Evolutionary conservation across 441 rosid species (phyloP), one percentile per base, ranked within the genome.

Genomic region (Populus hybrid): DNA sequence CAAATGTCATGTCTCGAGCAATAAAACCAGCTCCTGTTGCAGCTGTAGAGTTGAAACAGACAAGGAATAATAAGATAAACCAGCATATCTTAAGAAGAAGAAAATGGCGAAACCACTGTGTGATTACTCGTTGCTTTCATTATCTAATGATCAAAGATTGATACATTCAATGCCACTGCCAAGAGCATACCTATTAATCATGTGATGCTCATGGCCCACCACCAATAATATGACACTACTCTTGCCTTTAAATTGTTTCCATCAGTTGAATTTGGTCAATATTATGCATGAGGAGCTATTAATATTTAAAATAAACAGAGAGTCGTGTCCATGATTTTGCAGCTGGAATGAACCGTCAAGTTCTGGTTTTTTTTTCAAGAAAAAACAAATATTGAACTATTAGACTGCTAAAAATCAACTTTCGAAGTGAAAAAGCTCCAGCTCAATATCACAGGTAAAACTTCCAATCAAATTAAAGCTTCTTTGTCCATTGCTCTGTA

Each of bases 11-110:
- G 89, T 89, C 98, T 9, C 94, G 87, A 4, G 91, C 97, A 6
- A 96, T 91, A 50, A 94, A 96, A 0, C 98, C 99, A 4, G 92
- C 84, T 40, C 98, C 99, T 0, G 94, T 89, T 4, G 97, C 99
- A 3, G 99, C 99, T 96, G 85, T 46, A 63, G 6, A 7, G 0
- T 28, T 64, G 38, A 32, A 30, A 30, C 9, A 11, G 14, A 26
- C 1, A 30, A 67, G 0, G 7, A 4, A 67, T 50, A 4, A 7
- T 66, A 30, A 16, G 34, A n/a, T n/a, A 72, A 7, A 24, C 5
- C 28, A 63, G 28, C 5, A 69, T 2, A 23, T 21, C 16, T 24
- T 18, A 67, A 26, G 5, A 7, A 59, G 9, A 57, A 3, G 53
- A 7, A 67, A 69, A 8, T 7, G 18, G 66, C 8, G 50, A 40